Percentiles rank a stretch among this genome's conserved stretches.
phyloP scores from a whole-genome alignment of 2,329 filamentous ascomycete genomes.

The Amesomyces nigricolor region DNA sequence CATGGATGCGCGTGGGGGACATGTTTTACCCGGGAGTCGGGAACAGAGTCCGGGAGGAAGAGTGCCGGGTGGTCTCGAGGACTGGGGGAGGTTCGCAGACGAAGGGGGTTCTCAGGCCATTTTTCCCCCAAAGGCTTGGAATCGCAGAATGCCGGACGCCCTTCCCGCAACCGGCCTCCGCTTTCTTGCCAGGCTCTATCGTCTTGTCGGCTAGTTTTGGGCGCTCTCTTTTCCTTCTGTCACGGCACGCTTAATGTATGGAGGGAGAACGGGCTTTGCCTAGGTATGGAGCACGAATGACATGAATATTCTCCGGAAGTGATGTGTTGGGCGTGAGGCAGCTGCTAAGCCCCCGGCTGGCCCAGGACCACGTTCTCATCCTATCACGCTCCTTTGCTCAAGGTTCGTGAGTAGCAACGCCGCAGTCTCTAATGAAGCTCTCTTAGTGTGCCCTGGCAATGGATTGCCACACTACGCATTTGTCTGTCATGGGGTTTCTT shows the following conservation, averaged over 20 bases:
- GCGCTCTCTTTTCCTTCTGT: conserved; percentile 10
- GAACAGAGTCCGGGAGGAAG: neutral
- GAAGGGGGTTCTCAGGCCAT: neutral
- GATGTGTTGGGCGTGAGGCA: neutral
- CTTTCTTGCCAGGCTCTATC: too few relatives aligned
- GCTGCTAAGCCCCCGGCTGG: neutral
- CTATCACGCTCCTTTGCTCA: too few relatives aligned
- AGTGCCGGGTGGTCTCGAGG: too few relatives aligned
- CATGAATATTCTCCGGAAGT: neutral
- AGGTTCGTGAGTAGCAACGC: too few relatives aligned
- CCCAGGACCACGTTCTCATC: too few relatives aligned
- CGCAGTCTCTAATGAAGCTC: too few relatives aligned
- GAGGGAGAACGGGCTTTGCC: neutral
- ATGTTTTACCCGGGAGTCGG: neutral
- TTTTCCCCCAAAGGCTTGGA: neutral
- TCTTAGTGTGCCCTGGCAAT: too few relatives aligned
- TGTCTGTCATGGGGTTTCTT: too few relatives aligned
- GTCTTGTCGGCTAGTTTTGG: neutral
- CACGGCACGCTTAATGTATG: conserved; percentile 15
- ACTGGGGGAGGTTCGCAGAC: too few relatives aligned
- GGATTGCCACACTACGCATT: too few relatives aligned
- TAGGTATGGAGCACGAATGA: neutral
- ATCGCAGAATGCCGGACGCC: too few relatives aligned
- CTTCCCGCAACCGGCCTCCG: too few relatives aligned
- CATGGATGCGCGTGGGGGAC: neutral